Conservation (phyloP, 306 rosid genomes). For the Dicorynia guianensis region DNA sequence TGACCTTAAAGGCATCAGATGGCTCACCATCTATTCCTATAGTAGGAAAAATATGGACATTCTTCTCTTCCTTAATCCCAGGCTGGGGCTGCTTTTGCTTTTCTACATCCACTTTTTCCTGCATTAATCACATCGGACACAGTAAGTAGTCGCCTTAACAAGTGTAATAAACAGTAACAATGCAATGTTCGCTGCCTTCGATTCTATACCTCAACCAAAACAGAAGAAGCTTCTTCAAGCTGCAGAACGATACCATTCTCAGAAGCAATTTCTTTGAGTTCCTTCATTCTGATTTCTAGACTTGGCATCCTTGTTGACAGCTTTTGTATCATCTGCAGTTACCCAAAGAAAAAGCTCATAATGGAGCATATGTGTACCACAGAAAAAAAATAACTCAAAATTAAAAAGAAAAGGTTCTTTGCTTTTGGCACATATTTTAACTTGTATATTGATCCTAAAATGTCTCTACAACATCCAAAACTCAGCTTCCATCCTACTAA, state of each 20-base stretch:
- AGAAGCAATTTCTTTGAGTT: slow-evolving; percentile 79
- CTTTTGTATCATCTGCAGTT: slow-evolving; percentile 65
- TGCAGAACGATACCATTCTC: slow-evolving; percentile 66
- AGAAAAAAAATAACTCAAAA: slow-evolving; percentile 16
- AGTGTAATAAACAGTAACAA: not conserved
- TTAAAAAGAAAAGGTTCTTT: not conserved
- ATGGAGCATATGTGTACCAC: not conserved
- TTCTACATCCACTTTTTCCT: slow-evolving; percentile 52
- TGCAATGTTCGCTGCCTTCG: not conserved
- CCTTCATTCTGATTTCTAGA: slow-evolving; percentile 72
- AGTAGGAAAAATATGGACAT: slow-evolving; percentile 38
- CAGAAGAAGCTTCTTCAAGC: slow-evolving; percentile 54
- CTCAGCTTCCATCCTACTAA: not conserved
- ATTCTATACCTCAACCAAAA: slow-evolving; percentile 56
- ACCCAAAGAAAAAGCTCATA: slow-evolving; percentile 16
- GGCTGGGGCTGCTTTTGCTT: slow-evolving; percentile 45
- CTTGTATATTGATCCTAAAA: not conserved
- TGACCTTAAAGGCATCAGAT: slow-evolving; percentile 52
- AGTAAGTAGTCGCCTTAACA: slow-evolving; percentile 27
- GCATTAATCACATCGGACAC: slow-evolving; percentile 37
- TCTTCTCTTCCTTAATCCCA: slow-evolving; percentile 40
- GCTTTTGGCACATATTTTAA: not conserved
- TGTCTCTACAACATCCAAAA: not conserved
- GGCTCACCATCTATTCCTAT: slow-evolving; percentile 48
- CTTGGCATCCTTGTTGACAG: slow-evolving; percentile 75